Percentiles rank a stretch among this genome's conserved stretches.
Evolutionary conservation across 345 rosid species (phyloP).

Genomic region (Fremontodendron californicum): DNA sequence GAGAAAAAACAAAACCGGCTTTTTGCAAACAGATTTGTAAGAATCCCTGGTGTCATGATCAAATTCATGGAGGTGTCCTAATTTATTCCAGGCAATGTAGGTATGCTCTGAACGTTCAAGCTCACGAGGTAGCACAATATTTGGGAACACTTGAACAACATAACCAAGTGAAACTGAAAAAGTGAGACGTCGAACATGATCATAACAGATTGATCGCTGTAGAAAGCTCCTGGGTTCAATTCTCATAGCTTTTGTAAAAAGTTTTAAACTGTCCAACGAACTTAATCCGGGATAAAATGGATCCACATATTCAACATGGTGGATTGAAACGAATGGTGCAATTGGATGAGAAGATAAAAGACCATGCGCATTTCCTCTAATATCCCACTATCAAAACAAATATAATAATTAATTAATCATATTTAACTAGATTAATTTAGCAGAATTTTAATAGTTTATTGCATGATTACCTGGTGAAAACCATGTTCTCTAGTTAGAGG

Average conservation of each 20-base stretch:
- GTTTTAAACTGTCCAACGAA: conserved; percentile 62
- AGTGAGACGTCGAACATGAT: conserved; percentile 45
- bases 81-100: conserved; percentile 78
- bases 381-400: conserved; percentile 73
- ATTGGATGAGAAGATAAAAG: conserved; percentile 75
- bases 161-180: conserved; percentile 73
- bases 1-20: conserved; percentile 49
- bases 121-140: conserved; percentile 55
- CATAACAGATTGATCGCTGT: conserved; percentile 82
- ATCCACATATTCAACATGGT: conserved; percentile 82
- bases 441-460: neutral
- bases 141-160: conserved; percentile 78
- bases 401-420: neutral
- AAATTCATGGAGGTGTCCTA: conserved; percentile 54
- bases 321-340: conserved; percentile 81
- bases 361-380: conserved; percentile 77
- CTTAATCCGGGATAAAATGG: conserved; percentile 78
- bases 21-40: conserved; percentile 52
- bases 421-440: neutral
- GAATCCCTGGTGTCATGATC: conserved; percentile 78
- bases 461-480: conserved; percentile 69
- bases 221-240: conserved; percentile 66
- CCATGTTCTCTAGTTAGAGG: conserved; percentile 82
- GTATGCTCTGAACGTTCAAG: conserved; percentile 75
- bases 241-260: conserved; percentile 71